phyloP scores from a whole-genome alignment of 139 green algal species.

The Picochlorum sp. region DNA sequence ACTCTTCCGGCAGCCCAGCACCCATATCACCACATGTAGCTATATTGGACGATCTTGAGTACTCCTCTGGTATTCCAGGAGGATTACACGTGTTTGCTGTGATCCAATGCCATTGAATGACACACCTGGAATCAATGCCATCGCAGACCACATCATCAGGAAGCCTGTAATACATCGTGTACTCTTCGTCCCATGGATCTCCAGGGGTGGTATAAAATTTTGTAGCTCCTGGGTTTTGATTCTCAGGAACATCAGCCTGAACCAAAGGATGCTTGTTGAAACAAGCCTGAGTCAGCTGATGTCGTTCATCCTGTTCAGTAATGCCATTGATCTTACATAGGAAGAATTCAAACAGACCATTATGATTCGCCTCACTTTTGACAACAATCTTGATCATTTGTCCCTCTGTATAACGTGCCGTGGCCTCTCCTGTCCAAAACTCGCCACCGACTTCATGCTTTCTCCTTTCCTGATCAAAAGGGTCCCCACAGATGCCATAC shows the following conservation, averaged over 20 bases:
- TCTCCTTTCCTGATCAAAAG: not conserved
- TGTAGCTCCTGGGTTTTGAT: not conserved
- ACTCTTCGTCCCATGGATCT: not conserved
- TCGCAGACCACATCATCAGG: not conserved
- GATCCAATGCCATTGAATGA: not conserved
- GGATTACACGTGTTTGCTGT: not conserved
- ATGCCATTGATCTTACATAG: not conserved
- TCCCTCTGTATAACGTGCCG: not conserved
- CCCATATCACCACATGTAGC: not conserved
- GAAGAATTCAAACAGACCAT: not conserved
- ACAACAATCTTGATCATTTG: not conserved
- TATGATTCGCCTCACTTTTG: not conserved
- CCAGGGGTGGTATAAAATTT: not conserved
- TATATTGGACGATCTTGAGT: not conserved
- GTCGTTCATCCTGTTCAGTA: not conserved
- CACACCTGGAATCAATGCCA: not conserved
- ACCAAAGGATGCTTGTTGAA: not conserved
- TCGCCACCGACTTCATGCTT: not conserved
- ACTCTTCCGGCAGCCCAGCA: not conserved
- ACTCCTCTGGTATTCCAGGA: not conserved
- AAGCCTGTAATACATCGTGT: not conserved
- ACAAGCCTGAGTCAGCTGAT: not conserved
- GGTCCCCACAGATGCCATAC: not conserved
- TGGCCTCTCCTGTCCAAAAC: not conserved
- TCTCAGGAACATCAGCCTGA: not conserved